Base-by-base conservation (phyloP, 129 eudicot genomes). In the Calendula officinalis region DNA sequence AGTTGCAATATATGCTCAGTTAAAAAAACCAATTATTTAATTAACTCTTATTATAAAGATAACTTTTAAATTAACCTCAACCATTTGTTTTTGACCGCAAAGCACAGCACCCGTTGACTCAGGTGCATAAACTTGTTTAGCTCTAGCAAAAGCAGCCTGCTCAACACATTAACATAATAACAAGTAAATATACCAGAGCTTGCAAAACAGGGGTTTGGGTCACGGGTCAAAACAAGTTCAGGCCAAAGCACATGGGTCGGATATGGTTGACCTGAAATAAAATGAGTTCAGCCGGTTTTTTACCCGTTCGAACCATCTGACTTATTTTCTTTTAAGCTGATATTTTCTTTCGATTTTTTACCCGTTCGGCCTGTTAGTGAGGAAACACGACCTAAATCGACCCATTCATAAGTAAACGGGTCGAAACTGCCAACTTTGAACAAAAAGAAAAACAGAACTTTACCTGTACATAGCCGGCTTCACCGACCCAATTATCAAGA, bases 381-480 rank as follows among this genome's bases (percentile, higher is more conserved):
- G 30, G 2, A 22, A 22, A 22, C 30, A 22, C 30, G 30, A 22
- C 30, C 30, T 33, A 5, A 50, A 8, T 51, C 15, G 45, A 60
- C 6, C 22, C n/a, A 9, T 60, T 60, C 16, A 60, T 39, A 60
- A 6, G 65, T 45, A 32, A 40, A n/a, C n/a, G n/a, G n/a, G n/a
- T n/a, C n/a, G n/a, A n/a, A n/a, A n/a, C n/a, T n/a, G n/a, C n/a
- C n/a, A n/a, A n/a, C n/a, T n/a, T n/a, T n/a, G n/a, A n/a, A n/a
- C n/a, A 58, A 17, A 17, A 70, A 47, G 16, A 53, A 58, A 30
- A n/a, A n/a, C n/a, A n/a, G n/a, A 12, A 48, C 27, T 15, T 41
- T 78, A 90, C 97, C 97, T 87, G 95, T 12, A 91, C 96, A 58
- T 67, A 88, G 64, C 95, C 98, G 49, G 75, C 62, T 77, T 88